These are phyloP conservation scores for Musa acuminata DNA, from an alignment of 176 grass and related monocot species.

Conservation along the genomic window DNA sequence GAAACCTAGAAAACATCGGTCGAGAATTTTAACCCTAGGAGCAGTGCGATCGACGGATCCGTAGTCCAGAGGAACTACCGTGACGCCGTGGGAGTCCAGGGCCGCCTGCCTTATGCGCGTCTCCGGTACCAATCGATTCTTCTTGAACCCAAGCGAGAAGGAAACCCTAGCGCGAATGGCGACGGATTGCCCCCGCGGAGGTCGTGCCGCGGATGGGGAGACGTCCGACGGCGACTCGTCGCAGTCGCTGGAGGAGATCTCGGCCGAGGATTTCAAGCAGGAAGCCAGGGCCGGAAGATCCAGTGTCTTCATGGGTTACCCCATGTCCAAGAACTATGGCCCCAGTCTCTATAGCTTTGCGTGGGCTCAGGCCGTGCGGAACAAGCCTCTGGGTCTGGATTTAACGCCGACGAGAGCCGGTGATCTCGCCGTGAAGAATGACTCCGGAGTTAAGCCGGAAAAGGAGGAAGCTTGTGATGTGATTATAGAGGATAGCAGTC, in stretches of 20 bases:
- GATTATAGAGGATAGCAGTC: slow-evolving; percentile 7
- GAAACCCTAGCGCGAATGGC: slow-evolving; percentile 22
- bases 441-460: not conserved
- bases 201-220: slow-evolving; percentile 27
- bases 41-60: not conserved
- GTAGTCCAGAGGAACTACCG: not conserved
- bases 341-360: slow-evolving; percentile 69
- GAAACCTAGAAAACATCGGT: slow-evolving; percentile 6
- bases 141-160: slow-evolving; percentile 21
- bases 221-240: slow-evolving; percentile 64
- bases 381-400: slow-evolving; percentile 59
- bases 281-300: slow-evolving; percentile 25
- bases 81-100: not conserved
- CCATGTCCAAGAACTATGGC: slow-evolving; percentile 66
- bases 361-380: slow-evolving; percentile 90
- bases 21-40: not conserved
- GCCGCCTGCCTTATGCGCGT: slow-evolving; percentile 16
- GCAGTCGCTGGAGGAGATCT: slow-evolving; percentile 10
- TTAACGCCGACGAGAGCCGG: slow-evolving; percentile 10
- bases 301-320: slow-evolving; percentile 74
- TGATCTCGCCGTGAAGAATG: slow-evolving; percentile 2
- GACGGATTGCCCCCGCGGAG: slow-evolving; percentile 7
- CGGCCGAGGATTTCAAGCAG: not conserved
- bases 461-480: slow-evolving; percentile 12
- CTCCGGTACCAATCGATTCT: slow-evolving; percentile 22